Percentiles rank a stretch among this genome's conserved stretches.
Conservation (phyloP, 257 asterid genomes). For the Gardenia jasminoides region DNA sequence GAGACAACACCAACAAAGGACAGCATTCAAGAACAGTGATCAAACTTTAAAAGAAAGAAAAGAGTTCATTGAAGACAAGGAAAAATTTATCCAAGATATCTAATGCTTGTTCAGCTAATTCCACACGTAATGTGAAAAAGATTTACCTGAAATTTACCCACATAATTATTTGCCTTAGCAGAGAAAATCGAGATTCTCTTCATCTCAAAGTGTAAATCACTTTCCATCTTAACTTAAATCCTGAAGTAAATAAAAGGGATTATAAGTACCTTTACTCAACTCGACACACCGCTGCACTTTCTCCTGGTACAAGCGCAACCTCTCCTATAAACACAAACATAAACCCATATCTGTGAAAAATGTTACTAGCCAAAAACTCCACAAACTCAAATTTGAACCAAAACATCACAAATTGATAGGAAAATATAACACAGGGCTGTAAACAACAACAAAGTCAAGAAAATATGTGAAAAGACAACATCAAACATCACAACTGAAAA, state of each 20-base stretch:
- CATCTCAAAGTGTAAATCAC: neutral
- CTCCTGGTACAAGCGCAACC: conserved; percentile 75
- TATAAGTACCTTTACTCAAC: conserved; percentile 65
- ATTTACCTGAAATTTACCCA: neutral
- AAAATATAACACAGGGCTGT: neutral
- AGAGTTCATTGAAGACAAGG: neutral
- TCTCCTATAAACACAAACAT: conserved; percentile 52
- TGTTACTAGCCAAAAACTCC: neutral
- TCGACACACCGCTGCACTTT: conserved; percentile 67
- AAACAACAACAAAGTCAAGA: neutral
- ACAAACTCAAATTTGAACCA: conserved; percentile 8
- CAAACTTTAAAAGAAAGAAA: neutral
- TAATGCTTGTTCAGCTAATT: neutral
- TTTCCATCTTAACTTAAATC: neutral
- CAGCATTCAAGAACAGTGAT: neutral
- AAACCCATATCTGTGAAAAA: neutral
- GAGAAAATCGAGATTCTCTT: neutral
- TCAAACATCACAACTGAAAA: neutral
- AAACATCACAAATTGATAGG: neutral
- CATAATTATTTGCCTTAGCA: neutral
- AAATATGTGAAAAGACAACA: neutral
- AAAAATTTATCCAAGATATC: neutral
- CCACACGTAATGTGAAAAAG: neutral
- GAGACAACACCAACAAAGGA: neutral
- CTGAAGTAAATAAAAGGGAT: neutral